Conservation (phyloP, 2,329 filamentous ascomycete genomes). For the Sclerotinia spermophila region DNA sequence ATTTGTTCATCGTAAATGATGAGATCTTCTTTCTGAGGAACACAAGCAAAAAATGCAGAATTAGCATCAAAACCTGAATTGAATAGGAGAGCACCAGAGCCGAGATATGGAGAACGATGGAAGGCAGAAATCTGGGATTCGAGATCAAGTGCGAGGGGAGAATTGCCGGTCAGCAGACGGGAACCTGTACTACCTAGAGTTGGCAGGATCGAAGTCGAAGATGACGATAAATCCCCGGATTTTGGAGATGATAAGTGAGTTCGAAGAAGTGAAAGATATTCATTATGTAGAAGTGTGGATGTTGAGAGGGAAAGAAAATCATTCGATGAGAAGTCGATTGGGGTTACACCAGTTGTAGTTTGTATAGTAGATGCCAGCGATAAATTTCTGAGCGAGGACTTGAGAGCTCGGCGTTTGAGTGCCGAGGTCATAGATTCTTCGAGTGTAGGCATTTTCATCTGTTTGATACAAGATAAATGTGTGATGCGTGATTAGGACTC, state of each 20-base stretch:
- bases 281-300: slow-evolving; percentile 21
- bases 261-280: slow-evolving; percentile 25
- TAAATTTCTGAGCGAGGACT: slow-evolving; percentile 12
- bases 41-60: slow-evolving; percentile 46
- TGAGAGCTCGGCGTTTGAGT: slow-evolving; percentile 13
- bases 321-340: slow-evolving; percentile 41
- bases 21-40: slow-evolving; percentile 51
- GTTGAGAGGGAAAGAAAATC: slow-evolving; percentile 32
- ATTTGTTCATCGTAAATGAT: slow-evolving; percentile 64
- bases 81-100: slow-evolving; percentile 55
- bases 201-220: not conserved
- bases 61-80: slow-evolving; percentile 57
- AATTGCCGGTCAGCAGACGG: slow-evolving; percentile 63
- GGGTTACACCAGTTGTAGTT: slow-evolving; percentile 40
- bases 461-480: not conserved
- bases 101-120: slow-evolving; percentile 56
- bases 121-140: slow-evolving; percentile 57
- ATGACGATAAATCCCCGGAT: no score
- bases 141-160: slow-evolving; percentile 53
- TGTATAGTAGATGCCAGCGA: slow-evolving; percentile 1
- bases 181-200: slow-evolving; percentile 47
- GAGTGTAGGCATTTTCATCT: slow-evolving; percentile 10
- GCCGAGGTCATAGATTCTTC: slow-evolving; percentile 10
- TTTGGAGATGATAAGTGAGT: not conserved
- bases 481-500: not conserved